Percentiles rank a stretch among this genome's conserved stretches.
These are phyloP conservation scores for Agrostemma githago DNA, from an alignment of 148 eudicot species.

Conservation along the genomic window DNA sequence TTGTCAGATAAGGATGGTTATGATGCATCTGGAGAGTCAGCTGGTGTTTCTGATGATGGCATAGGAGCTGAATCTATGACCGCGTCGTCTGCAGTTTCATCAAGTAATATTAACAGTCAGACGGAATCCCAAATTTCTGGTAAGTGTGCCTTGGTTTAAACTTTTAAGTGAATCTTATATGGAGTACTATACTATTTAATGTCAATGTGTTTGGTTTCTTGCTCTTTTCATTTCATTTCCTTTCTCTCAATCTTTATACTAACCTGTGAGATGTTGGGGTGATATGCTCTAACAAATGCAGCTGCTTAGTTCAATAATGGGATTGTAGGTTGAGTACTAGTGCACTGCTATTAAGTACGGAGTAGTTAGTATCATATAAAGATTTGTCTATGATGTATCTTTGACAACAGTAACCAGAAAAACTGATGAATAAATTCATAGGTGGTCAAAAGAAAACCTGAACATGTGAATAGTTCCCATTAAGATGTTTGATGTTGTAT, in stretches of 20 bases:
- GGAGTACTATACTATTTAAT: not conserved
- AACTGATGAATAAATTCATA: not conserved
- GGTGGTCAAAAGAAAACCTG: not conserved
- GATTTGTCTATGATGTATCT: not conserved
- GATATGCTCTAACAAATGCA: not conserved
- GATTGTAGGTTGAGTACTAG: not conserved
- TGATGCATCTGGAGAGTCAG: constrained; percentile 33
- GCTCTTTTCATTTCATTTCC: too few relatives aligned
- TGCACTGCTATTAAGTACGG: not conserved
- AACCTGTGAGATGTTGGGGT: not conserved
- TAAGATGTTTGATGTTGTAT: not conserved
- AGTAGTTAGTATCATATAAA: not conserved
- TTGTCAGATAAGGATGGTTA: constrained; percentile 40
- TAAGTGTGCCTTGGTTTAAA: constrained; percentile 27
- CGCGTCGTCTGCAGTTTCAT: constrained; percentile 13
- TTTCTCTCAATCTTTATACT: not conserved
- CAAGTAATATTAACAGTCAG: constrained; percentile 24
- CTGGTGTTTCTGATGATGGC: constrained; percentile 31
- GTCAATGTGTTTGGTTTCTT: not conserved
- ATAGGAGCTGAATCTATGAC: constrained; percentile 20
- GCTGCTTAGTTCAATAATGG: not conserved
- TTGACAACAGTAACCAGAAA: not conserved
- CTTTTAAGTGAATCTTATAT: not conserved
- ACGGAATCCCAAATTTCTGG: constrained; percentile 21
- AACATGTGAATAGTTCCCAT: not conserved